Evolutionary conservation across 176 grass and related monocot genomes (phyloP).

Genomic region (sorghum (Sorghum bicolor)): DNA sequence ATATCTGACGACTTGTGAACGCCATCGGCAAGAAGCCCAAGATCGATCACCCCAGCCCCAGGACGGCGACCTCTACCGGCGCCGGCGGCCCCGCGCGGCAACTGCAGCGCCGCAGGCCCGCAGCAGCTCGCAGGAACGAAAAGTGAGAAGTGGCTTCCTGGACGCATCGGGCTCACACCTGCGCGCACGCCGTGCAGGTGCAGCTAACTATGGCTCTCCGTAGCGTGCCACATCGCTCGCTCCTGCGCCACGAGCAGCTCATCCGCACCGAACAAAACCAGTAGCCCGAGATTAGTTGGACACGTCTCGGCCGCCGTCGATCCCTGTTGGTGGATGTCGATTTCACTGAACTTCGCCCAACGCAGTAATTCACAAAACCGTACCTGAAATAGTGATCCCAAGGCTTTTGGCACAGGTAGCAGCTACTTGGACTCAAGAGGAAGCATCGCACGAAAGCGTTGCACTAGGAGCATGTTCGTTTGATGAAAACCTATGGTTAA

Average conservation of each 20-base stretch:
- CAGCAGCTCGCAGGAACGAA: background rate
- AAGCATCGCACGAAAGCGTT: too few species aligned
- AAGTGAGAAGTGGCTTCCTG: background rate
- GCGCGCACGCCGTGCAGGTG: background rate
- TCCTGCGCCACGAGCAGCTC: background rate
- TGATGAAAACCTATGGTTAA: too few species aligned
- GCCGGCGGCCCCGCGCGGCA: background rate
- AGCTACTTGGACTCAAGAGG: too few species aligned
- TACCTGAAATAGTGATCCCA: too few species aligned
- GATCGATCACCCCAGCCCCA: too few species aligned
- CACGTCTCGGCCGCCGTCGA: background rate
- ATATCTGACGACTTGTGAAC: background rate
- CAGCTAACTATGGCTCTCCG: background rate
- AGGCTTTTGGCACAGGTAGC: too few species aligned
- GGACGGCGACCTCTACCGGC: slow-evolving; percentile 21
- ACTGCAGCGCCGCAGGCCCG: background rate
- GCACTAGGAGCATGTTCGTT: too few species aligned
- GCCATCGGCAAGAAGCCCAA: background rate
- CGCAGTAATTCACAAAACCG: too few species aligned
- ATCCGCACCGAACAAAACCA: background rate
- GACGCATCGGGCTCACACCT: background rate
- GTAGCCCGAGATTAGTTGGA: background rate
- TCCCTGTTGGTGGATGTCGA: background rate
- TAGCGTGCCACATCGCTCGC: background rate
- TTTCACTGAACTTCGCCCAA: too few species aligned